Conservation (phyloP, 2,329 filamentous ascomycete species). For the Cladosporium halotolerans region DNA sequence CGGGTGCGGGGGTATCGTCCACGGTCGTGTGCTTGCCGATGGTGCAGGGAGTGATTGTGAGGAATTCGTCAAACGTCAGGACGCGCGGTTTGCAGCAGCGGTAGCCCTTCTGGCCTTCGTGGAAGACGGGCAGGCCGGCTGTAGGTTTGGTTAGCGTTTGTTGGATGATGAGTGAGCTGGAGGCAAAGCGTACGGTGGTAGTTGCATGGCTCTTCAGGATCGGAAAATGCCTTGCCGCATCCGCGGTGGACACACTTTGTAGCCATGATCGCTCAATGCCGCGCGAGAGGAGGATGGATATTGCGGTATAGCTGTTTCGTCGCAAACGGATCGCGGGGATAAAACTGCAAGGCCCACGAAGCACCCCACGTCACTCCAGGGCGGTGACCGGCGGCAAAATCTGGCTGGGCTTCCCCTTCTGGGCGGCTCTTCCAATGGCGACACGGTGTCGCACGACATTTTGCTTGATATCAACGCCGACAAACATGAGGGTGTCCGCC, state of each 20-base stretch:
- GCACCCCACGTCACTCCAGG: slow-evolving; percentile 3
- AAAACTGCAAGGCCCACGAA: not conserved
- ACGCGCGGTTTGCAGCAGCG: slow-evolving; percentile 98
- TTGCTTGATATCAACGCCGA: not conserved
- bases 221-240: slow-evolving; percentile 81
- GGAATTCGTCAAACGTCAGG: slow-evolving; percentile 96
- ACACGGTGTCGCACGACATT: no score
- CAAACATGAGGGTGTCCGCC: slow-evolving; percentile 16
- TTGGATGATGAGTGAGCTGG: not conserved
- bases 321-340: slow-evolving; percentile 4
- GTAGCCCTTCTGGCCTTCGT: slow-evolving; percentile 99
- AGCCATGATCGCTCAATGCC: slow-evolving; percentile 45
- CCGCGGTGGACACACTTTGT: slow-evolving; percentile 94
- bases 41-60: slow-evolving; percentile 85
- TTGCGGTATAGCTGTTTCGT: not conserved
- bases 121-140: slow-evolving; percentile 64
- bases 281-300: not conserved
- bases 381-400: slow-evolving; percentile 3
- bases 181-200: slow-evolving; percentile 69
- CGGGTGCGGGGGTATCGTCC: slow-evolving; percentile 55
- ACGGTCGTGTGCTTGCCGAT: slow-evolving; percentile 87
- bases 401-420: no score
- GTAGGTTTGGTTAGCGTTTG: not conserved
- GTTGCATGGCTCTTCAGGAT: slow-evolving; percentile 73
- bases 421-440: no score